Percentiles rank a stretch among this genome's conserved stretches.
Conservation (phyloP, 1,284 basidiomycete species). For the Heterobasidion parviporum region DNA sequence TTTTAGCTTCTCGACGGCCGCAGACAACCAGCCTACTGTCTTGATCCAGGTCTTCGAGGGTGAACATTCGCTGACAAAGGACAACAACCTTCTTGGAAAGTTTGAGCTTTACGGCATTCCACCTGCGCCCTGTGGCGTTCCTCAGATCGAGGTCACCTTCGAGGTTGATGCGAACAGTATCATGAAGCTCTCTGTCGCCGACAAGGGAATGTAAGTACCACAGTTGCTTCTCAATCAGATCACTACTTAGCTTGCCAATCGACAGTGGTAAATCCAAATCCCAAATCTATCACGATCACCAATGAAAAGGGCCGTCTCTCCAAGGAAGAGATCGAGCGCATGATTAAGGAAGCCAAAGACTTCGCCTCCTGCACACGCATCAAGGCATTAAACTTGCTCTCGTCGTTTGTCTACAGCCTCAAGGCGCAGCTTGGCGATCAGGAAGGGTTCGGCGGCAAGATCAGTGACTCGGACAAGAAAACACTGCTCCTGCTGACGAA, state of each 20-base stretch:
- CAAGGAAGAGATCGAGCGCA: slow-evolving; percentile 85
- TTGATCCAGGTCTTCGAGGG: slow-evolving; percentile 92
- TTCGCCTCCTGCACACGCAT: slow-evolving; percentile 86
- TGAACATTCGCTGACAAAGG: slow-evolving; percentile 92
- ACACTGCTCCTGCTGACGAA: slow-evolving; percentile 76
- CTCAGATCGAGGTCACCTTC: slow-evolving; percentile 92
- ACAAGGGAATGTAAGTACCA: slow-evolving; percentile 79
- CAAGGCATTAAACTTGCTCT: slow-evolving; percentile 77
- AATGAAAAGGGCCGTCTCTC: slow-evolving; percentile 82
- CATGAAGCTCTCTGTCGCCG: slow-evolving; percentile 80
- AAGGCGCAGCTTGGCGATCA: slow-evolving; percentile 83
- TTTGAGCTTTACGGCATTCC: slow-evolving; percentile 93
- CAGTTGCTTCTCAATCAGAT: neutral
- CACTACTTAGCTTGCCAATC: slow-evolving; percentile 5
- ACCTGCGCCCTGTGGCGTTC: slow-evolving; percentile 91
- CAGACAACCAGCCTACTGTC: slow-evolving; percentile 91
- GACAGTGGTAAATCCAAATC: slow-evolving; percentile 77
- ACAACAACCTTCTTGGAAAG: slow-evolving; percentile 97
- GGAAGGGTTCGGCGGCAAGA: slow-evolving; percentile 87
- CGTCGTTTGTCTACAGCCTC: slow-evolving; percentile 74
- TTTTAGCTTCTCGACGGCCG: slow-evolving; percentile 87
- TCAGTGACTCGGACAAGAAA: slow-evolving; percentile 86
- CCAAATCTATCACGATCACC: slow-evolving; percentile 82
- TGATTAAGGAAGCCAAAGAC: slow-evolving; percentile 90
- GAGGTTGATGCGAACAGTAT: slow-evolving; percentile 94